phyloP scores from a whole-genome alignment of 2,329 filamentous ascomycete species.

The Claviceps capensis region DNA sequence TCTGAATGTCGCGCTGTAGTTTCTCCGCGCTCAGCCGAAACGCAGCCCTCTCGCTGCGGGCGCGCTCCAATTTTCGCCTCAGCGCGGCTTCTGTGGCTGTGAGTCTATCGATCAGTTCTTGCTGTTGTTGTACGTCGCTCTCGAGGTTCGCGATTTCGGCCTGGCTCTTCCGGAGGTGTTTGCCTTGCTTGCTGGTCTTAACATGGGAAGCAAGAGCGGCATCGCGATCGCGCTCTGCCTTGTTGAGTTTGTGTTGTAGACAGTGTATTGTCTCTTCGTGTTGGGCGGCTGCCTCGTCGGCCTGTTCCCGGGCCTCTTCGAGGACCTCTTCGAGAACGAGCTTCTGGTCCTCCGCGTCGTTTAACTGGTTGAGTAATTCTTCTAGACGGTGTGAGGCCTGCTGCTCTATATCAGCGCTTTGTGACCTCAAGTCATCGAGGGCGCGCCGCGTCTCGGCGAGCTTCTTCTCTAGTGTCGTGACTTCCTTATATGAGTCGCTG shows the following conservation, averaged over 20 bases:
- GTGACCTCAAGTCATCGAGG: conserved; percentile 38
- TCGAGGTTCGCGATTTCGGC: conserved; percentile 56
- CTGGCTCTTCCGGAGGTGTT: conserved; percentile 49
- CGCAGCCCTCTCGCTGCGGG: conserved; percentile 49
- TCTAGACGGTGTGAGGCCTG: conserved; percentile 26
- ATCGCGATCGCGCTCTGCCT: conserved; percentile 33
- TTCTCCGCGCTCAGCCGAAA: conserved; percentile 41
- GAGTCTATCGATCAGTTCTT: conserved; percentile 47
- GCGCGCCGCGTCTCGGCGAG: conserved; percentile 46
- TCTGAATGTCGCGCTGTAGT: conserved; percentile 36
- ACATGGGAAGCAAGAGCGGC: conserved; percentile 18
- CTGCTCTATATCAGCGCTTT: conserved; percentile 37
- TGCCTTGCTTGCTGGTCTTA: conserved; percentile 38
- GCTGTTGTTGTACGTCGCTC: conserved; percentile 55
- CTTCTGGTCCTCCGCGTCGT: conserved; percentile 45
- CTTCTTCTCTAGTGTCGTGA: conserved; percentile 45
- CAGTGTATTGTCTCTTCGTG: conserved; percentile 30
- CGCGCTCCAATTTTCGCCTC: conserved; percentile 53
- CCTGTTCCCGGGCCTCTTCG: conserved; percentile 37
- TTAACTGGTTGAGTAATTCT: conserved; percentile 40
- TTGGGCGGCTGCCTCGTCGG: conserved; percentile 30
- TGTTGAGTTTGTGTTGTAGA: conserved; percentile 35
- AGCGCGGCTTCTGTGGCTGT: conserved; percentile 44
- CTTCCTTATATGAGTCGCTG: conserved; percentile 43
- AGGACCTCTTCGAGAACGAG: conserved; percentile 44